These are phyloP conservation scores for Knufia fluminis DNA, from an alignment of 2,329 filamentous ascomycete genomes.

Conservation along the genomic window DNA sequence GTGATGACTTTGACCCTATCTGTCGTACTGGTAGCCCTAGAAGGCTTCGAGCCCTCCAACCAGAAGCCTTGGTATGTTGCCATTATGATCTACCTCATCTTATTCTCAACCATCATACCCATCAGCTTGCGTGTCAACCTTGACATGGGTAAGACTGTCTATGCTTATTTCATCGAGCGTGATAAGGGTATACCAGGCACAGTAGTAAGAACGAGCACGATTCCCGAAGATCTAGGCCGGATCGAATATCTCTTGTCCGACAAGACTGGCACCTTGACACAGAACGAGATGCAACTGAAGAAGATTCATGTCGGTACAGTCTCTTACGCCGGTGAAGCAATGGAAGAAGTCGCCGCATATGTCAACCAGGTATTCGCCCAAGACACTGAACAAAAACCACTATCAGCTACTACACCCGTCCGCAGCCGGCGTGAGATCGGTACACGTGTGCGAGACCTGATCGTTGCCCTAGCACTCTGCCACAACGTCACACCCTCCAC, in stretches of 20 bases:
- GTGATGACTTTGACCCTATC: conserved; percentile 78
- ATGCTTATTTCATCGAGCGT: conserved; percentile 88
- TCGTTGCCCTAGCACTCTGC: conserved; percentile 83
- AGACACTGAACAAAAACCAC: conserved; percentile 17
- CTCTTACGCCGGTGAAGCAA: conserved; percentile 95
- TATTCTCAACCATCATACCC: conserved; percentile 98
- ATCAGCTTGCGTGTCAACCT: conserved; percentile 94
- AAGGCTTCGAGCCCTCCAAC: conserved; percentile 58
- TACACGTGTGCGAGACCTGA: conserved; percentile 81
- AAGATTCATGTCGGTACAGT: conserved; percentile 98
- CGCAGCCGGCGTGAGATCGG: conserved; percentile 88
- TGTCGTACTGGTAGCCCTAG: conserved; percentile 74
- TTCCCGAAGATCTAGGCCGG: conserved; percentile 87
- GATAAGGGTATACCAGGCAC: conserved; percentile 85
- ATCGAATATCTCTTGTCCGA: conserved; percentile 96
- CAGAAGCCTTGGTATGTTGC: conserved; percentile 76
- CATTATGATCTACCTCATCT: conserved; percentile 93
- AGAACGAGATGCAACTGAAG: conserved; percentile 98
- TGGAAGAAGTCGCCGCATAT: conserved; percentile 90
- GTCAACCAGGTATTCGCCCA: conserved; percentile 72
- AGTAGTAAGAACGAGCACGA: conserved; percentile 91
- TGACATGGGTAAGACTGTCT: conserved; percentile 93
- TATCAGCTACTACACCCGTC: conserved; percentile 44
- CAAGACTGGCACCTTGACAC: conserved; percentile 95
- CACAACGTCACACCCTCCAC: conserved; percentile 93